Evolutionary conservation across 352 stramenopile species (phyloP), one percentile per base, ranked within the genome.

Genomic region (Pythium pyrilobum): DNA sequence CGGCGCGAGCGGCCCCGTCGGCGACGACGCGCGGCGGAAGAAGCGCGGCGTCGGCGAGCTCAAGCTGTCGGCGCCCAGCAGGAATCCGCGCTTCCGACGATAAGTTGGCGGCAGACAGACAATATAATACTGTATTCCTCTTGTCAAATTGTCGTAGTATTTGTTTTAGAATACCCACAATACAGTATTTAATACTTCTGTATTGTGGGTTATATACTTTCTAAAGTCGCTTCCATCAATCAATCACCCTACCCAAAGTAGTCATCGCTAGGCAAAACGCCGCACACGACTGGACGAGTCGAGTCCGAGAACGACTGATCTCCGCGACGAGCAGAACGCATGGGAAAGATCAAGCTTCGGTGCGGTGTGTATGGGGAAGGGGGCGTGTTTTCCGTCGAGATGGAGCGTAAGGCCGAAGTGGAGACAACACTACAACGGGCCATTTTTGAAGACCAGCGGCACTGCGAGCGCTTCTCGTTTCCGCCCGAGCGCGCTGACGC

Each of bases 31-130:
- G 3, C 63, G 77, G 46, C 72, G 82, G 56, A 89, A 90, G 70
- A 93, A 93, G 59, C 81, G 83, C 23, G 83, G 81, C 18, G 77
- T 93, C 15, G 67, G 80, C 12, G 83, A 90, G 47, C 66, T 93
- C 32, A 87, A 85, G 41, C 68, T 93, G 16, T 46, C 72, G 29
- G 76, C 75, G 15, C 60, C 71, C 13, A 41, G 52, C 6, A 69
- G 75, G 39, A 76, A 74, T 49, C 67, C 64, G 20, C 80, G 67
- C 31, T 87, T 85, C 51, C 74, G 74, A 57, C 65, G 74, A 74
- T 89, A 85, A 37, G 50, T 25, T 24, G 6, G 5, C n/a, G 15
- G 28, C 9, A n/a, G 3, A 5, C 5, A 15, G 18, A 15, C 18
- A n/a, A n/a, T n/a, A n/a, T n/a, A n/a, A n/a, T n/a, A n/a, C n/a